Evolutionary conservation across 495 filamentous ascomycete genomes (phyloP), one percentile per base, ranked within the genome.

Genomic region (Terfezia claveryi): DNA sequence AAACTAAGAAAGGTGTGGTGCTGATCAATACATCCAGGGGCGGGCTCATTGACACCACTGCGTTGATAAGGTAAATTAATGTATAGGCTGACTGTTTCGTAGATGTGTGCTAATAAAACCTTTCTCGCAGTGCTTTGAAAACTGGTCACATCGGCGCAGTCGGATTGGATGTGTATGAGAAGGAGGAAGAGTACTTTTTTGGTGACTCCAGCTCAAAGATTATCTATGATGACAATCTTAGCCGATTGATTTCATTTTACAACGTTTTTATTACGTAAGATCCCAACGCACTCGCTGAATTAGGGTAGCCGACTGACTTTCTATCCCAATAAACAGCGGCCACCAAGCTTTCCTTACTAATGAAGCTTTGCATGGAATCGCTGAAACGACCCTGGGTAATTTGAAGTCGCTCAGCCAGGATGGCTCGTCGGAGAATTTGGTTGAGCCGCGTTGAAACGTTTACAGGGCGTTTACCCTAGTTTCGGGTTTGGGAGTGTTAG

Each of bases 271-370:
- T 83, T 54, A 78, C 52, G 62, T 59, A 56, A 46, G 38, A 2
- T 55, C 37, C n/a, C 38, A 23, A 10, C 41, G 20, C 27, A 7
- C 27, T 32, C 27, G 1, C 4, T 32, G 27, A 32, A 32, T 32
- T 4, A 32, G 27, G 8, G 41, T 2, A 46, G 41, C 12, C 6
- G 41, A 46, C 41, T 46, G 41, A 46, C 41, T 46, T 14, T 32
- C 27, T 4, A 32, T 2, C 27, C 6, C 14, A 3, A 46, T 46
- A 2, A 62, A 80, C 53, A 79, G 74, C 57, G 78, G 80, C 0
- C 80, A 83, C 58, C 80, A 83, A 68, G 80, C 75, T 1, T 83
- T 83, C 64, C 80, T 83, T 53, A 83, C 80, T 2, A 64, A 74
- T 23, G 80, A 83, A 66, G 80, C 80, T 4, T 61, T 83, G 49